Conservation (phyloP, 495 filamentous ascomycete species). For the Neurospora tetrasperma region DNA sequence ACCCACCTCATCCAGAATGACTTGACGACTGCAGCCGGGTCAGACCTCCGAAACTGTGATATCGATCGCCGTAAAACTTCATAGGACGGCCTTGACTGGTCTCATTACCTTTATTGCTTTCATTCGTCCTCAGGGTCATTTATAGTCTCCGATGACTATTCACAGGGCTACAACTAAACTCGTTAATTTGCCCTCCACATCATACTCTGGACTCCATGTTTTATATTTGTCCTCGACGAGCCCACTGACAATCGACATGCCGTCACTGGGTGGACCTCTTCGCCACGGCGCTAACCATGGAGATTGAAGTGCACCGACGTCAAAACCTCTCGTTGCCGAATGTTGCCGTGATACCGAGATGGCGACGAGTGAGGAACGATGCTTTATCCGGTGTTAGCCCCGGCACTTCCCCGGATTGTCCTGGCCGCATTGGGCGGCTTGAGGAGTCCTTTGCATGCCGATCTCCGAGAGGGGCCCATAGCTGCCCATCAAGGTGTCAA, state of each 20-base stretch:
- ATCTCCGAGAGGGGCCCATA: background rate
- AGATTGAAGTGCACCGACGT: background rate
- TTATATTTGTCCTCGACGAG: too few species aligned
- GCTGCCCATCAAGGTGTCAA: background rate
- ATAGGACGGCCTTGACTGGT: too few species aligned
- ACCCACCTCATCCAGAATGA: background rate
- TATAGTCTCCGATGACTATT: too few species aligned
- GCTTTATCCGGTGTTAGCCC: background rate
- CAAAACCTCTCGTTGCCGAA: background rate
- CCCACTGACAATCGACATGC: background rate
- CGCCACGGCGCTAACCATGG: background rate
- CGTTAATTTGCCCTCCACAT: too few species aligned
- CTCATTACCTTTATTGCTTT: too few species aligned
- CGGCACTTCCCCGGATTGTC: background rate
- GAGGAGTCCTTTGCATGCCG: background rate
- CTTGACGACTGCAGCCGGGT: too few species aligned
- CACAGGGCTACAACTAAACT: too few species aligned
- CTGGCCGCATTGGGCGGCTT: background rate
- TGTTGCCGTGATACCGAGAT: background rate
- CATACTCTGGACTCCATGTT: too few species aligned
- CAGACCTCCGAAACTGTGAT: too few species aligned
- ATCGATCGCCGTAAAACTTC: too few species aligned
- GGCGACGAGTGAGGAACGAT: background rate
- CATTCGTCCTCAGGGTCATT: too few species aligned
- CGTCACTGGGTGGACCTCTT: background rate